These are phyloP conservation scores for Orobanche coerulescens DNA, from an alignment of 257 asterid species.

Conservation along the genomic window DNA sequence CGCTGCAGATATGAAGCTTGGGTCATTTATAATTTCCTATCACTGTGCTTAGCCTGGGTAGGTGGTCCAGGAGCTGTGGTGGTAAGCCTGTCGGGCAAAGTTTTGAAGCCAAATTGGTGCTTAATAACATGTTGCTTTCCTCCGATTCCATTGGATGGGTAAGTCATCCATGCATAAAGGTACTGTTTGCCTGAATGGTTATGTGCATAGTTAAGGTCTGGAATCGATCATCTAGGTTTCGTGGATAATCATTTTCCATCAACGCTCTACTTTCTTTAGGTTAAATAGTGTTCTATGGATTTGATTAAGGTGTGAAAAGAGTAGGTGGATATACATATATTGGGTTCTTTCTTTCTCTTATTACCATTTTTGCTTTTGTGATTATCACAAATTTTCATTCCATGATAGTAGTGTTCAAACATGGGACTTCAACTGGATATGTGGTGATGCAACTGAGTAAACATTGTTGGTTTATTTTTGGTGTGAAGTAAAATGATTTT, in stretches of 20 bases:
- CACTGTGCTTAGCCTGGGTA: conserved; percentile 98
- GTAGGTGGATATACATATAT: conserved; percentile 5
- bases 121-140: conserved; percentile 95
- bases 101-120: conserved; percentile 85
- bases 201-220: neutral
- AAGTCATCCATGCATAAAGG: conserved; percentile 28
- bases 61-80: conserved; percentile 99
- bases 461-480: neutral
- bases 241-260: conserved; percentile 1
- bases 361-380: neutral
- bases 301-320: conserved; percentile 9
- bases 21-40: conserved; percentile 96
- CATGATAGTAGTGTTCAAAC: neutral
- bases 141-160: conserved; percentile 93
- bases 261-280: conserved; percentile 4
- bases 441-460: neutral
- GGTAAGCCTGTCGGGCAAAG: conserved; percentile 74
- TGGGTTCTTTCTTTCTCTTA: conserved; percentile 7
- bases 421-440: neutral
- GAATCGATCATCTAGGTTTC: neutral
- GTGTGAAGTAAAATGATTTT: neutral
- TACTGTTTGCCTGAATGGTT: conserved; percentile 1
- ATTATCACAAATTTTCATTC: neutral
- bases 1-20: conserved; percentile 95
- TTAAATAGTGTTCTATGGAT: neutral